These are phyloP conservation scores for Talaromyces borbonicus DNA, from an alignment of 495 filamentous ascomycete species.

Conservation along the genomic window DNA sequence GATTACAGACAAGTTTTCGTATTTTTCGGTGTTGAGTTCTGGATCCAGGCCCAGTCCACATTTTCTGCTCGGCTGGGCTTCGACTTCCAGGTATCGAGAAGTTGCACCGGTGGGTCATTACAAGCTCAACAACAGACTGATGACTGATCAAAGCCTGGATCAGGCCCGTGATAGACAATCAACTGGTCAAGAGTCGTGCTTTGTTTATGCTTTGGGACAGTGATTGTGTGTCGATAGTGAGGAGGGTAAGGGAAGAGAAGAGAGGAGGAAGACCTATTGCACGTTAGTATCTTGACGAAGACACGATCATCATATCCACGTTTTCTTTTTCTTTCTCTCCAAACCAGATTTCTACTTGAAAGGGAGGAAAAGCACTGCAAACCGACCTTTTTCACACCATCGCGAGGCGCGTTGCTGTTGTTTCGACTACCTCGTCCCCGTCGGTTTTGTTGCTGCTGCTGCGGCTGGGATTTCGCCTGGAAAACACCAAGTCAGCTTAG, in stretches of 20 bases:
- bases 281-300: not conserved
- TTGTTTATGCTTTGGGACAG: not conserved
- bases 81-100: too few species aligned
- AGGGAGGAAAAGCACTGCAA: not conserved
- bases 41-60: too few species aligned
- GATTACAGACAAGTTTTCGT: not conserved
- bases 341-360: not conserved
- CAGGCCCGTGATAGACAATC: not conserved
- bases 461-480: too few species aligned
- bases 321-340: too few species aligned
- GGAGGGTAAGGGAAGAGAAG: slow-evolving; percentile 15
- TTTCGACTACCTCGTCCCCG: slow-evolving; percentile 47
- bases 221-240: not conserved
- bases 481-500: not conserved
- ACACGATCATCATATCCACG: too few species aligned
- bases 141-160: not conserved
- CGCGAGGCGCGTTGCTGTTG: slow-evolving; percentile 50
- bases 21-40: too few species aligned
- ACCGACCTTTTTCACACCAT: slow-evolving; percentile 73
- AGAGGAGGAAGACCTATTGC: slow-evolving; percentile 15
- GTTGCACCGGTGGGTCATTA: too few species aligned
- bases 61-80: too few species aligned
- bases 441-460: slow-evolving; percentile 27
- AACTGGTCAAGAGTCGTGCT: not conserved
- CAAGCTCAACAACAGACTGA: too few species aligned